Evolutionary conservation across 1,139 yeast species (phyloP), one percentile per base, ranked within the genome.

Genomic region (Diutina sp.): DNA sequence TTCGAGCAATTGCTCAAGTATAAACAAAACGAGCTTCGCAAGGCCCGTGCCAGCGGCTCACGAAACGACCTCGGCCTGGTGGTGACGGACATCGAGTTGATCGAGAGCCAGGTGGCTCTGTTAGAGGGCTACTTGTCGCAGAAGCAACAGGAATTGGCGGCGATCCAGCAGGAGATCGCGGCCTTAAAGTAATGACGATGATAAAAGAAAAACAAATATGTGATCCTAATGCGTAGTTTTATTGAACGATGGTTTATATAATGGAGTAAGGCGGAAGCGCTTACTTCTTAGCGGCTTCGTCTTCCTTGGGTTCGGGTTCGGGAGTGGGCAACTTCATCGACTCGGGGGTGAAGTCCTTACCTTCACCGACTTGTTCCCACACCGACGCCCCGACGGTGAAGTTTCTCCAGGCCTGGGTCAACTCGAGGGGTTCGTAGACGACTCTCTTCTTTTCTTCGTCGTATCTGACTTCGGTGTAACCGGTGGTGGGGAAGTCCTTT

Each of bases 301-400:
- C 79, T 57, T 73, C 69, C 64, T 76, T 78, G 52, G 86, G 86
- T 67, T 87, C 95, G 25, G 91, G 89, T 71, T 83, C 85, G 55
- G 95, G 95, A 57, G 84, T 79, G 57, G 96, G 95, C 67, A 88
- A 81, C 71, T 85, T 85, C 78, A 88, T 88, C 28, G 82, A 72
- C 61, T 85, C 91, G 11, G 96, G 96, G 45, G 95, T 82, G 64
- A 79, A 83, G 69, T 89, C 96, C 63, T 82, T 78, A 66, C 96
- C 96, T 54, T 85, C 87, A 60, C 96, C 96, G 63, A 87, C 93
- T 64, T 87, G 96, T 71, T 89, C 96, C 95, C 96, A 89, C 58
- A 86, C 90, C 50, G 95, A 83, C 30, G 93, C 83, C 56, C 96
- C 96, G 58, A 87, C 95, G 47, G 89, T 77, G 72, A 89, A 89